Evolutionary conservation across 2,329 filamentous ascomycete genomes (phyloP).

Genomic region (Hirsutella rhossiliensis): DNA sequence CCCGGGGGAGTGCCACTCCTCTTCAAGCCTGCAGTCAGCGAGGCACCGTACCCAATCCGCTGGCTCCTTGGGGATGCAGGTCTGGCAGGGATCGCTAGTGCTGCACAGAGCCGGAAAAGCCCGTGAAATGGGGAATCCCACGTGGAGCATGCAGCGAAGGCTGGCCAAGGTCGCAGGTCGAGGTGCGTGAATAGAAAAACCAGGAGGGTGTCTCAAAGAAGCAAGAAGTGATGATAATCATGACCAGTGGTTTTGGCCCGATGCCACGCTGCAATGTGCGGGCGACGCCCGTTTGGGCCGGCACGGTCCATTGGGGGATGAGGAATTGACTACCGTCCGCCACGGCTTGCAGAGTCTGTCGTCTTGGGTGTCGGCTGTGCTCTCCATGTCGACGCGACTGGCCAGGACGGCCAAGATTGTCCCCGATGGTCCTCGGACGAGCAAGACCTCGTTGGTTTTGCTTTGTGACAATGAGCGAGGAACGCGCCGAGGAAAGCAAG

Average conservation of each 20-base stretch:
- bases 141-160: conserved; percentile 17
- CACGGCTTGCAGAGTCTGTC: background rate
- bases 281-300: conserved; percentile 1
- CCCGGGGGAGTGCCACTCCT: background rate
- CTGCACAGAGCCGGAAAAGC: conserved; percentile 11
- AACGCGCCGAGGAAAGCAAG: background rate
- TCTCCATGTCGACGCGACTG: too few species aligned
- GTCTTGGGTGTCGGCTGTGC: background rate
- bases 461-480: background rate
- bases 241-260: background rate
- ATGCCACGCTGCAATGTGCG: conserved; percentile 1
- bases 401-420: background rate
- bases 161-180: background rate
- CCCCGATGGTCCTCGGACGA: background rate
- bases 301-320: background rate
- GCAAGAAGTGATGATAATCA: background rate
- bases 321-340: background rate
- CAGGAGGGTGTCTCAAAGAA: background rate
- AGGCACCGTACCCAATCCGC: background rate
- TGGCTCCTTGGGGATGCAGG: background rate
- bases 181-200: conserved; percentile 1
- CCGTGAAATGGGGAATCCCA: conserved; percentile 11
- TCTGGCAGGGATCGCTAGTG: conserved; percentile 7
- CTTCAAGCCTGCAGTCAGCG: background rate
- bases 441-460: too few species aligned